phyloP scores from a whole-genome alignment of 2,329 filamentous ascomycete genomes.

The Neopestalotiopsis clavispora region DNA sequence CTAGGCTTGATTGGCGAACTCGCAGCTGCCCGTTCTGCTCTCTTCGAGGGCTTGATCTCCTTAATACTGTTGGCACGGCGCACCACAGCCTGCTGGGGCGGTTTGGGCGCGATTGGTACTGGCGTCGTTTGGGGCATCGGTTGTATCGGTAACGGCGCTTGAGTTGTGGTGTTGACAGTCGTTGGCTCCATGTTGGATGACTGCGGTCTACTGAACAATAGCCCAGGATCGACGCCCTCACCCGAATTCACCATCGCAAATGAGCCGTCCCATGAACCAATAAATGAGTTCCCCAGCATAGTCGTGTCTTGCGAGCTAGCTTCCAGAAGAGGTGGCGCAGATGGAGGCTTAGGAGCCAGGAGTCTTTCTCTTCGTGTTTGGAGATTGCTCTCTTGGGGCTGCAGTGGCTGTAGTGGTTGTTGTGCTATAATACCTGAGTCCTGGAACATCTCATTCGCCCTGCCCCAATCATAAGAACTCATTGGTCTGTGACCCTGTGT shows the following conservation, averaged over 20 bases:
- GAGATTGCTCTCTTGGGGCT: constrained; percentile 42
- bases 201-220: constrained; percentile 59
- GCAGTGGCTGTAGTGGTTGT: constrained; percentile 35
- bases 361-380: constrained; percentile 47
- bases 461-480: constrained; percentile 62
- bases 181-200: constrained; percentile 51
- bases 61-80: constrained; percentile 52
- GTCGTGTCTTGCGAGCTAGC: constrained; percentile 41
- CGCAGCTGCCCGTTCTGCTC: constrained; percentile 44
- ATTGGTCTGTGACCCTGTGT: constrained; percentile 49
- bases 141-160: constrained; percentile 34
- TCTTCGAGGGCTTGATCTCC: constrained; percentile 47
- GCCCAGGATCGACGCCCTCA: constrained; percentile 62
- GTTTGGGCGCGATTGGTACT: constrained; percentile 33
- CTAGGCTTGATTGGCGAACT: constrained; percentile 59
- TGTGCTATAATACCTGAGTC: constrained; percentile 43
- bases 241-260: constrained; percentile 53
- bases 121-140: constrained; percentile 32
- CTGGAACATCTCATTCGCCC: constrained; percentile 60
- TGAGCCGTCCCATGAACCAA: constrained; percentile 51
- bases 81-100: constrained; percentile 40
- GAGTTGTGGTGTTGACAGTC: constrained; percentile 37
- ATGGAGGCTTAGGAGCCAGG: constrained; percentile 56
- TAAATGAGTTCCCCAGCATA: constrained; percentile 47
- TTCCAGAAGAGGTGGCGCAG: constrained; percentile 37